Percentiles rank a stretch among this genome's conserved stretches.
phyloP scores from a whole-genome alignment of 2,329 filamentous ascomycete species.

The Pestalotiopsis sp. region DNA sequence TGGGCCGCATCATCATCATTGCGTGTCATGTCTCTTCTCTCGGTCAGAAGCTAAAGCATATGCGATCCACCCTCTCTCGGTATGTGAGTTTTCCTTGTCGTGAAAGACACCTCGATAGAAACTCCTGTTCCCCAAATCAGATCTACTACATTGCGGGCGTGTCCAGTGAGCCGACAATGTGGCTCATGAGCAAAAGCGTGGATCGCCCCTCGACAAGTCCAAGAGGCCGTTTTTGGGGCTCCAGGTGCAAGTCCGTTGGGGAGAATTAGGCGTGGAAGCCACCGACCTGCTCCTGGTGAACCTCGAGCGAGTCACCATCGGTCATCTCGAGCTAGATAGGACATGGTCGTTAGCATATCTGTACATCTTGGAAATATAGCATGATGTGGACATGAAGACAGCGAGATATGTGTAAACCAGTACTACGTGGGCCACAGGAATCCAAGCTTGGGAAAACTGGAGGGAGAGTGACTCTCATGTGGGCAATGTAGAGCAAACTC shows the following conservation, averaged over 20 bases:
- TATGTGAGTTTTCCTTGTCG: neutral
- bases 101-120: neutral
- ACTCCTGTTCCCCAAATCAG: constrained; percentile 5
- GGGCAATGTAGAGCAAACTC: constrained; percentile 44
- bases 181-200: neutral
- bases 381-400: too few relatives aligned
- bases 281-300: constrained; percentile 97
- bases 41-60: neutral
- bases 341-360: neutral
- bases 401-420: neutral
- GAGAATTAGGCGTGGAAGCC: constrained; percentile 48
- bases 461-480: neutral
- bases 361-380: too few relatives aligned
- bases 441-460: neutral
- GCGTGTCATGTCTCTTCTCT: neutral
- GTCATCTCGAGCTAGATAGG: constrained; percentile 85
- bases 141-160: neutral
- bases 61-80: neutral
- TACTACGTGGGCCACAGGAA: constrained; percentile 9
- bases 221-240: neutral
- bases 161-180: neutral
- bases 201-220: neutral
- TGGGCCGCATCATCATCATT: neutral
- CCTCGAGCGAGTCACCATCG: constrained; percentile 94
- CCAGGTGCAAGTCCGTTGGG: neutral